Conservation (phyloP, 2,329 filamentous ascomycete genomes). For the Diplodia mutila region DNA sequence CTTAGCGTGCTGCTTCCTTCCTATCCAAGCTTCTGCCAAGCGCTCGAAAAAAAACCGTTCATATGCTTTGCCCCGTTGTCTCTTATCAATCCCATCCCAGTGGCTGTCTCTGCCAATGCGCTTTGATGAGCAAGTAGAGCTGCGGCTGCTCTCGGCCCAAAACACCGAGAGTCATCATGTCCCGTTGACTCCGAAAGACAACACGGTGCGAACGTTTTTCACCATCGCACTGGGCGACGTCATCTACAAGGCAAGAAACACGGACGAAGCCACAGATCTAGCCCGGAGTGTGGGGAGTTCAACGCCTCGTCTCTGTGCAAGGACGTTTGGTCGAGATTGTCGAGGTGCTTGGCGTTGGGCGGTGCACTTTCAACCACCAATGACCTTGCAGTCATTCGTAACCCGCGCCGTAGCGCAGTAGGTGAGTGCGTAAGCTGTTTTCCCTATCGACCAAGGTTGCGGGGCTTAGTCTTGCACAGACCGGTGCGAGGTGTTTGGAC, state of each 20-base stretch:
- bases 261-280: background rate
- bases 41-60: background rate
- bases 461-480: background rate
- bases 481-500: background rate
- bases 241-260: background rate
- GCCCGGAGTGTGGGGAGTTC: background rate
- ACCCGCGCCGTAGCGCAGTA: background rate
- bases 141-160: background rate
- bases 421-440: constrained; percentile 23
- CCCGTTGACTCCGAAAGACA: background rate
- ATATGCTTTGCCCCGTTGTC: background rate
- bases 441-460: too few species aligned
- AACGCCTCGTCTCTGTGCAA: background rate
- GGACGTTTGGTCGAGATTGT: constrained; percentile 5
- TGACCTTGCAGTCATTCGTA: background rate
- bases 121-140: background rate
- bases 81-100: background rate
- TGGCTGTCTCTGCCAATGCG: background rate
- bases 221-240: background rate
- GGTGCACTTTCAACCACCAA: background rate
- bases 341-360: background rate
- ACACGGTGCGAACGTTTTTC: background rate
- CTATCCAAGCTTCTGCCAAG: constrained; percentile 4
- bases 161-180: background rate
- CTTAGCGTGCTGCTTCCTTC: background rate